Percentiles rank a stretch among this genome's conserved stretches.
Evolutionary conservation across 257 asterid genomes (phyloP).

Genomic region (Solanum ahanhuiri): DNA sequence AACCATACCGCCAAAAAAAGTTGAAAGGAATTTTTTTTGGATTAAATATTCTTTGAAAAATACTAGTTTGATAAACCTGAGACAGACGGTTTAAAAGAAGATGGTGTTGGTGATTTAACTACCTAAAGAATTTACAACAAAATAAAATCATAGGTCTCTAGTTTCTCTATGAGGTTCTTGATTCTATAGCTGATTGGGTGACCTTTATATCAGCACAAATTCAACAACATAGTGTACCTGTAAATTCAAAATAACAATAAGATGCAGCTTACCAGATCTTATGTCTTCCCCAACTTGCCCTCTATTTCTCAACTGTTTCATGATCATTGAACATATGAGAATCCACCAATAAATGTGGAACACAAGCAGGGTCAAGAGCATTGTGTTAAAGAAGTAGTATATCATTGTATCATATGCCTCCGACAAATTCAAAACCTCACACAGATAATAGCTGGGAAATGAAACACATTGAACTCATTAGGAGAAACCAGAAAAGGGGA

Average conservation of each 20-base stretch:
- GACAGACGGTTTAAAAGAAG: not conserved
- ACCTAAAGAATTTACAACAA: not conserved
- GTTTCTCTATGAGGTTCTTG: not conserved
- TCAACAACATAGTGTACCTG: not conserved
- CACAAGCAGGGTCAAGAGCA: conserved; percentile 64
- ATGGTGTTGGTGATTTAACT: not conserved
- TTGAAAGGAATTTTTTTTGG: not conserved
- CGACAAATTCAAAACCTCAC: conserved; percentile 39
- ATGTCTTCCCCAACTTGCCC: conserved; percentile 97
- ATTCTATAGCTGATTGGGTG: not conserved
- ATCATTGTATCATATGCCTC: conserved; percentile 15
- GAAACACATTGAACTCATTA: conserved; percentile 2
- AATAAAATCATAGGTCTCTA: not conserved
- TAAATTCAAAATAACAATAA: not conserved
- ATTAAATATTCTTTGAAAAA: not conserved
- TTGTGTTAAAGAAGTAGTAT: conserved; percentile 78
- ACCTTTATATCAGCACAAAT: not conserved
- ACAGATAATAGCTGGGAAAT: conserved; percentile 43
- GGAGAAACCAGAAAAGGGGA: conserved; percentile 29
- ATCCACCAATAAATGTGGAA: conserved; percentile 97
- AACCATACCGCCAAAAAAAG: not conserved
- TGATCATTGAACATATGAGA: conserved; percentile 76
- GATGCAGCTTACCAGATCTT: conserved; percentile 59
- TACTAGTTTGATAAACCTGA: not conserved
- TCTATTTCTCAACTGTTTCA: conserved; percentile 66